Base-by-base conservation (phyloP, 1,139 yeast species). In the Blastobotrys aristatus region DNA sequence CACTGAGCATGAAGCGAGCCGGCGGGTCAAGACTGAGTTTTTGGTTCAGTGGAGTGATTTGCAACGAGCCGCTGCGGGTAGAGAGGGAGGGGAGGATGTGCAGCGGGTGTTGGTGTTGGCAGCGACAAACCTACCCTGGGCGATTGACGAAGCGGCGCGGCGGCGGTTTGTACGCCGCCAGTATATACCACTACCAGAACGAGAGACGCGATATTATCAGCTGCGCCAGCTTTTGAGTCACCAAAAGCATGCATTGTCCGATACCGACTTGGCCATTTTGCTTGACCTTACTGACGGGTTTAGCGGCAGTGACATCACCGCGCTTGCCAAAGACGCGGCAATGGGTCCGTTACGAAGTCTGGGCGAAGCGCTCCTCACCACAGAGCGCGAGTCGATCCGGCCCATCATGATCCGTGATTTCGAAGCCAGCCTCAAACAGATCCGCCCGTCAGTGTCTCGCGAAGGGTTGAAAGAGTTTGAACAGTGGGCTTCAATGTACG, bases 121-220 rank as follows among this genome's bases (percentile, higher is more conserved):
- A 0, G 98, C 98, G 1, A 92, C 99, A 0, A 92, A 92, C 64
- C 68, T 92, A 55, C 99, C 99, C 0, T 92, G 99, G 99, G 84
- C 89, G 2, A 90, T 92, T 53, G 99, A 92, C 67, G 98, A 94
- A 64, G 98, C 98, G 2, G 99, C 98, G 0, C 73, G 98, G 60
- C 77, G 98, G 64, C 76, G 98, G 57, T 92, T 92, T 69, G 96
- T 87, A 4, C 76, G 96, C 55, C 73, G 97, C 48, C 97, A 89
- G 63, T 90, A 92, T 65, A 92, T 92, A 48, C 98, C 98, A 2
- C 71, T 92, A 48, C 98, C 98, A 0, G 98, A 92, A 64, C 76
- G 74, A 10, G 89, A 84, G 56, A 89, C 97, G 0, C 70, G 98
- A 50, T 67, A 72, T 47, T 79, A 80, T 10, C 98, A 92, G 61